Evolutionary conservation across 2,329 filamentous ascomycete species (phyloP).

Genomic region (Fusarium brevicatenulatum): DNA sequence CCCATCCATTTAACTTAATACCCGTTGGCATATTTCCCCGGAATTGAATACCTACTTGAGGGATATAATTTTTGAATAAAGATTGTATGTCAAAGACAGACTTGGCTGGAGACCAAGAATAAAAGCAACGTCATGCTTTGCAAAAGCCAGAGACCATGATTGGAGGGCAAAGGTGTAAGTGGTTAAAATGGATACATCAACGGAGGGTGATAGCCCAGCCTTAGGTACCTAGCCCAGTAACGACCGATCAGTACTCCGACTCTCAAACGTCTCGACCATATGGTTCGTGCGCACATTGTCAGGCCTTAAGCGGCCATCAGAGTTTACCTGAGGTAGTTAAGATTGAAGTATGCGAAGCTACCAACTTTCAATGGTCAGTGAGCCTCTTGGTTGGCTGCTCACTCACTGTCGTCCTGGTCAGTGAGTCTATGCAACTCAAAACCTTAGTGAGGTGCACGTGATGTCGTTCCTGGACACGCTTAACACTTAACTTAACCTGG

Average conservation of each 20-base stretch:
- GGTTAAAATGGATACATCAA: background rate
- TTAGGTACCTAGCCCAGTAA: background rate
- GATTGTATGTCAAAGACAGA: background rate
- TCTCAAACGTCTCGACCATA: background rate
- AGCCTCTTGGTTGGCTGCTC: background rate
- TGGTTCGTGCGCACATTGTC: background rate
- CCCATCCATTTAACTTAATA: background rate
- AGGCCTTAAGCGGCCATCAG: background rate
- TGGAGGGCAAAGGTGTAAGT: conserved; percentile 15
- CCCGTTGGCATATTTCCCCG: too few species aligned
- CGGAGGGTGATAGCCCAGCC: background rate
- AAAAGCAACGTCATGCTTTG: background rate
- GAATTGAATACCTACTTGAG: background rate
- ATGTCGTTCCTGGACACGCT: conserved; percentile 8
- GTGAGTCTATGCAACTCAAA: conserved; percentile 1
- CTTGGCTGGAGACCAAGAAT: background rate
- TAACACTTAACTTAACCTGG: conserved; percentile 1
- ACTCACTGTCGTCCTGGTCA: conserved; percentile 2
- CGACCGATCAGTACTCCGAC: background rate
- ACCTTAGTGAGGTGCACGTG: conserved; percentile 31
- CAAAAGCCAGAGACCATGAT: conserved; percentile 1
- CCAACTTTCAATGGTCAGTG: background rate
- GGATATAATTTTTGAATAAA: background rate
- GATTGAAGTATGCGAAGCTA: background rate
- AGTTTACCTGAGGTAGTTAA: background rate